Conservation (phyloP, 352 stramenopile species). For the Pythium dissimile region DNA sequence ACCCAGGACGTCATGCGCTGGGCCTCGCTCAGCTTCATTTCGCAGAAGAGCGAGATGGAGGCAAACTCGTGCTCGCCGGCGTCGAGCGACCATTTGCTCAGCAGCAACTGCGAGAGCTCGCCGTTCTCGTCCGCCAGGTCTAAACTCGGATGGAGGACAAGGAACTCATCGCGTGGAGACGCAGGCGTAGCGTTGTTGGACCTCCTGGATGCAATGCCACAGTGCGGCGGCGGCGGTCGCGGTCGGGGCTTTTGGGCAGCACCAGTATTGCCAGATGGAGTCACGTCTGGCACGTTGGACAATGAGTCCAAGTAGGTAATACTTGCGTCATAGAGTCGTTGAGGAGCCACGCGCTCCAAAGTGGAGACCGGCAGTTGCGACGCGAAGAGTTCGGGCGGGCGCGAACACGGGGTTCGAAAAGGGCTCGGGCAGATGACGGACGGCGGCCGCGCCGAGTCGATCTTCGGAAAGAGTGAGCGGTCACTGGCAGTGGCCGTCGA, state of each 20-base stretch:
- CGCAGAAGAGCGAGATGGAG: slow-evolving; percentile 68
- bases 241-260: not conserved
- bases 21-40: slow-evolving; percentile 79
- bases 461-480: slow-evolving; percentile 9
- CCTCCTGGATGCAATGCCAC: not conserved
- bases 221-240: not conserved
- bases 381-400: slow-evolving; percentile 4
- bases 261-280: too few species aligned
- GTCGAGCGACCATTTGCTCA: slow-evolving; percentile 67
- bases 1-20: slow-evolving; percentile 71
- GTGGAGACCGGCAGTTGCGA: slow-evolving; percentile 1
- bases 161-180: slow-evolving; percentile 32
- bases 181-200: slow-evolving; percentile 7
- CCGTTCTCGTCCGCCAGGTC: slow-evolving; percentile 52
- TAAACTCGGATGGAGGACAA: slow-evolving; percentile 52
- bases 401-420: not conserved
- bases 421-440: not conserved
- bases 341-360: slow-evolving; percentile 8
- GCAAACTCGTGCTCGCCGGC: slow-evolving; percentile 47
- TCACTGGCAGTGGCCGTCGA: not conserved
- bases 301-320: slow-evolving; percentile 7
- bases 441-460: slow-evolving; percentile 4
- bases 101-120: slow-evolving; percentile 54
- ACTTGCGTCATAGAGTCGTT: slow-evolving; percentile 14
- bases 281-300: not conserved